Evolutionary conservation across 2,329 filamentous ascomycete genomes (phyloP), one percentile per base, ranked within the genome.

Genomic region (Sclerotinia sclerotiorum): DNA sequence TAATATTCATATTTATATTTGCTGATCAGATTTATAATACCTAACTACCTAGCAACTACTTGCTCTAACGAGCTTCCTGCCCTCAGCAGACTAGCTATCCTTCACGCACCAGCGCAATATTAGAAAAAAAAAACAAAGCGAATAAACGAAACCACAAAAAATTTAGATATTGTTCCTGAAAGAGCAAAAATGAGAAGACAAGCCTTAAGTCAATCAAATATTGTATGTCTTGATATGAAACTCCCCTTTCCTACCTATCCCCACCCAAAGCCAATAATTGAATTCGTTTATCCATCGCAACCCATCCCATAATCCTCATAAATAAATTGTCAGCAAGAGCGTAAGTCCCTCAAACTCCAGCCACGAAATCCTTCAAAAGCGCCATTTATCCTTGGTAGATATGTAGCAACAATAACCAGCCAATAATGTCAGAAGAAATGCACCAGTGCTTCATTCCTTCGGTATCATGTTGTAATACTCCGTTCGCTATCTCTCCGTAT

Each of bases 401-500:
- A 39, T 39, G 8, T 51, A 51, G 44, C 32, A 19, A 62, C 46
- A 24, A 8, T 62, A 49, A 44, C 58, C 21, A 35, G 21, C 46
- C 21, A 15, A 17, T 7, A 27, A 19, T 27, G 19, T 13, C 2
- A n/a, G 21, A n/a, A 62, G 46, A 19, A 62, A 62, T 51, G 29
- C 49, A n/a, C 29, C 46, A 39, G 46, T 39, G 60, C 46, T 62
- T n/a, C 46, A 58, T 27, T 51, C n/a, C n/a, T n/a, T 51, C 60
- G n/a, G n/a, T 39, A 3, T 48, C 58, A 11, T 51, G n/a, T 17
- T 62, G 46, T 62, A 39, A 62, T 51, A 35, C 13, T 27, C 46
- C 21, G 19, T 51, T 24, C 46, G 11, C 46, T 11, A 19, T 35
- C 15, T 24, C 44, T n/a, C 29, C 58, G 11, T 21, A 24, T 49